Evolutionary conservation across 2,329 filamentous ascomycete genomes (phyloP), one percentile per base, ranked within the genome.

Genomic region (Aspergillus ochraceoroseus): DNA sequence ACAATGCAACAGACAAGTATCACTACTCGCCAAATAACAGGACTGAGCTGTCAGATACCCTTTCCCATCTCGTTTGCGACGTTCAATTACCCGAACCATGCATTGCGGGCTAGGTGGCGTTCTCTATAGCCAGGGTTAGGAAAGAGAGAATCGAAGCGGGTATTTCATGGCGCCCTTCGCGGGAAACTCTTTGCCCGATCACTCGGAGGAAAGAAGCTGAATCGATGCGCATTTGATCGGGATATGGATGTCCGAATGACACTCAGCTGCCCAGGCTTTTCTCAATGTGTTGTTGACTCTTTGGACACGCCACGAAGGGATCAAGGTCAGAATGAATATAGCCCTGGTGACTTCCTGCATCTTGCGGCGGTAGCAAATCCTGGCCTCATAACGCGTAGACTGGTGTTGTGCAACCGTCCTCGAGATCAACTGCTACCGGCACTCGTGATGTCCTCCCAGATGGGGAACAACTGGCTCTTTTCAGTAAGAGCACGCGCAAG

Each of bases 341-440:
- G n/a, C n/a, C n/a, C n/a, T n/a, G n/a, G n/a, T n/a, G n/a, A n/a
- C n/a, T n/a, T n/a, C n/a, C n/a, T n/a, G n/a, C n/a, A n/a, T n/a
- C n/a, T n/a, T n/a, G n/a, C n/a, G n/a, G n/a, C n/a, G n/a, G n/a
- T n/a, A n/a, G n/a, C n/a, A n/a, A n/a, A n/a, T n/a, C n/a, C n/a
- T n/a, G n/a, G n/a, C n/a, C n/a, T n/a, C n/a, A n/a, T n/a, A 5
- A 22, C 9, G 20, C 20, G 20, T 5, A 22, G 5, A 9, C 5
- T 22, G 19, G 35, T 12, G 26, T 32, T 39, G 43, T 46, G 28
- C 35, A 32, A 43, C 41, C 35, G 23, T 35, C 22, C 23, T 22
- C 20, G 20, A 22, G 20, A 32, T 26, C 22, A 20, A 25, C 35
- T 43, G 25, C 22, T 30, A 32, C 7, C 18, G 32, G n/a, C 18